Evolutionary conservation across 352 stramenopile species (phyloP), one percentile per base, ranked within the genome.

Genomic region (Phytophthora pluvialis): DNA sequence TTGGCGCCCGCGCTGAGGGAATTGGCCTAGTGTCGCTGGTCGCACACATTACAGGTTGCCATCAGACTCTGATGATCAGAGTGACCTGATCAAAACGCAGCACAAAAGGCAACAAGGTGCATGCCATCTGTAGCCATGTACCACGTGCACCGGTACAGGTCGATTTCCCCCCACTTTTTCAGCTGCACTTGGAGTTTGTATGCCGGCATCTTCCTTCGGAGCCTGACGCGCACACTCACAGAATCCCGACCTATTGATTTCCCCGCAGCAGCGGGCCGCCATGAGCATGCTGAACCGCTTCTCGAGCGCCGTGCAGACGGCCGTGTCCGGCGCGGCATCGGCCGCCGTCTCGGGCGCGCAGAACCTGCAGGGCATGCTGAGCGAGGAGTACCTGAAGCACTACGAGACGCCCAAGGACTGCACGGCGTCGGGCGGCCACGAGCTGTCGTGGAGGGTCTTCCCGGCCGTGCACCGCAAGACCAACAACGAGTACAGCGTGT

Each of bases 361-460:
- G 51, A 83, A 78, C 38, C 60, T 90, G 18, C 75, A 85, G 49
- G 78, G 82, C n/a, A 74, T 89, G 49, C 72, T 95, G 36, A 88
- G 87, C 25, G 87, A 95, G 66, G 87, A 95, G 67, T 95, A 93
- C 53, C 75, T 68, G 48, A 95, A 95, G 64, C 64, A 86, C 60
- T 96, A 96, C 60, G 88, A 96, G 75, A 93, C 87, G 29, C 88
- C 88, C 12, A 90, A 90, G 64, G 88, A 96, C 74, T 86, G 77
- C 56, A 94, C 88, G 61, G 86, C 86, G 26, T 94, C 85, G 11
- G 88, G 88, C 38, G 88, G 88, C 55, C 88, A 96, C 57, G 86
- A 94, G 61, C 78, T 94, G 21, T 60, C 72, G 49, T 96, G 88
- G 88, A 91, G 90, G 59, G 90, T 95, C 62, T 94, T 91, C 64